A percentile compares a stretch with the other conserved stretches of the same genome.
phyloP scores from a whole-genome alignment of 495 filamentous ascomycete genomes.

The Talaromyces thailandensis region DNA sequence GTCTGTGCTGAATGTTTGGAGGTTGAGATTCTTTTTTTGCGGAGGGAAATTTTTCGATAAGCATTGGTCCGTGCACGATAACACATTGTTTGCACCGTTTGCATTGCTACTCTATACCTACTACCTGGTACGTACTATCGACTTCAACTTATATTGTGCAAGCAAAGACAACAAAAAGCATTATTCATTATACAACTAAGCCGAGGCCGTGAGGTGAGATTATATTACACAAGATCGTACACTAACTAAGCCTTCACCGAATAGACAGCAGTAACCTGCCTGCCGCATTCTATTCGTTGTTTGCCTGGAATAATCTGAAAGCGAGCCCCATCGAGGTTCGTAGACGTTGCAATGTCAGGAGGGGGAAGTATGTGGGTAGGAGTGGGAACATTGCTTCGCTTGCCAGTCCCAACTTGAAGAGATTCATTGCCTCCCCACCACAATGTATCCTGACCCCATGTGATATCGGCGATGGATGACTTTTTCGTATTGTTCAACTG shows the following conservation, averaged over 20 bases:
- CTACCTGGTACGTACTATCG: no score
- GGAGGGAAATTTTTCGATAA: slow-evolving; percentile 30
- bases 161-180: background rate
- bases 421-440: slow-evolving; percentile 94
- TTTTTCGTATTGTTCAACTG: slow-evolving; percentile 43
- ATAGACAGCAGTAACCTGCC: slow-evolving; percentile 77
- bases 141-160: no score
- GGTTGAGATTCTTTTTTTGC: slow-evolving; percentile 3
- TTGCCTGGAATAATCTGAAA: slow-evolving; percentile 84
- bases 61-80: slow-evolving; percentile 32
- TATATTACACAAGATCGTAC: slow-evolving; percentile 14
- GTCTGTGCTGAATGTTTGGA: background rate
- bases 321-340: slow-evolving; percentile 55
- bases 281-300: slow-evolving; percentile 83
- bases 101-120: background rate
- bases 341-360: slow-evolving; percentile 38
- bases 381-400: slow-evolving; percentile 62
- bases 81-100: slow-evolving; percentile 18
- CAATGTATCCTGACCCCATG: slow-evolving; percentile 75
- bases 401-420: slow-evolving; percentile 88
- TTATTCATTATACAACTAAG: background rate
- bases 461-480: slow-evolving; percentile 35
- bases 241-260: slow-evolving; percentile 16
- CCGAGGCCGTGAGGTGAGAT: slow-evolving; percentile 10
- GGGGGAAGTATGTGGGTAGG: slow-evolving; percentile 76